phyloP scores from a whole-genome alignment of 139 green algal species.

The Nannochloris sp. region DNA sequence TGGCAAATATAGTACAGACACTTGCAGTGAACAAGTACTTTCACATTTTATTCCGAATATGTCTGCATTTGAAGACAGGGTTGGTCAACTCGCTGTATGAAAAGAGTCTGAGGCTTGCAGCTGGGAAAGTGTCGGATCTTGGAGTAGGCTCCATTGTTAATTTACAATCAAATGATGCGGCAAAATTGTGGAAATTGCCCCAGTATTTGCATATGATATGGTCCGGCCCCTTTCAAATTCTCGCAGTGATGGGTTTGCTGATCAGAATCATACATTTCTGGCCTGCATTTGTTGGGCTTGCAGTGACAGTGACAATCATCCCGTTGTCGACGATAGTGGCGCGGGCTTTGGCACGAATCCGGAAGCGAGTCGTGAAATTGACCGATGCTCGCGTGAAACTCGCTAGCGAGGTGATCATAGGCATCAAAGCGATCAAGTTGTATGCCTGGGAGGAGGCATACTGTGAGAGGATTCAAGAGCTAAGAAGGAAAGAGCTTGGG shows the following conservation, averaged over 20 bases:
- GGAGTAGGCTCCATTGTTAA: slow-evolving; percentile 63
- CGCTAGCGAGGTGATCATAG: slow-evolving; percentile 70
- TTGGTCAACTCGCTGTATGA: slow-evolving; percentile 67
- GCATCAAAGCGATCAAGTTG: slow-evolving; percentile 90
- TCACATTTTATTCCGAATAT: slow-evolving; percentile 69
- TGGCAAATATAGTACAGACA: slow-evolving; percentile 42
- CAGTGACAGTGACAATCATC: slow-evolving; percentile 64
- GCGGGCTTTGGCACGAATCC: slow-evolving; percentile 35
- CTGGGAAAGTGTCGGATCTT: slow-evolving; percentile 36
- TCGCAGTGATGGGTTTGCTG: slow-evolving; percentile 65
- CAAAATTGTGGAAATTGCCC: slow-evolving; percentile 72
- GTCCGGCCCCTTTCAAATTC: slow-evolving; percentile 65
- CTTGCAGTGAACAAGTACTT: slow-evolving; percentile 77
- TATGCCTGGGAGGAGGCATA: slow-evolving; percentile 85
- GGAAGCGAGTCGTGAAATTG: slow-evolving; percentile 43
- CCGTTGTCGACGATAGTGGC: slow-evolving; percentile 56
- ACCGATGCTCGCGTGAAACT: slow-evolving; percentile 77
- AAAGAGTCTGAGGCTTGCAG: slow-evolving; percentile 60
- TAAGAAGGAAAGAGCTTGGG: slow-evolving; percentile 59
- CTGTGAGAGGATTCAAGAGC: slow-evolving; percentile 49
- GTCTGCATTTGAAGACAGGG: slow-evolving; percentile 50
- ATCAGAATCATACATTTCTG: slow-evolving; percentile 55
- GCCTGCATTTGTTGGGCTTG: slow-evolving; percentile 60
- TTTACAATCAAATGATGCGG: slow-evolving; percentile 79
- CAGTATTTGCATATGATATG: slow-evolving; percentile 82